Conservation (phyloP, 2,329 filamentous ascomycete species). For the Colletotrichum cuscutae region DNA sequence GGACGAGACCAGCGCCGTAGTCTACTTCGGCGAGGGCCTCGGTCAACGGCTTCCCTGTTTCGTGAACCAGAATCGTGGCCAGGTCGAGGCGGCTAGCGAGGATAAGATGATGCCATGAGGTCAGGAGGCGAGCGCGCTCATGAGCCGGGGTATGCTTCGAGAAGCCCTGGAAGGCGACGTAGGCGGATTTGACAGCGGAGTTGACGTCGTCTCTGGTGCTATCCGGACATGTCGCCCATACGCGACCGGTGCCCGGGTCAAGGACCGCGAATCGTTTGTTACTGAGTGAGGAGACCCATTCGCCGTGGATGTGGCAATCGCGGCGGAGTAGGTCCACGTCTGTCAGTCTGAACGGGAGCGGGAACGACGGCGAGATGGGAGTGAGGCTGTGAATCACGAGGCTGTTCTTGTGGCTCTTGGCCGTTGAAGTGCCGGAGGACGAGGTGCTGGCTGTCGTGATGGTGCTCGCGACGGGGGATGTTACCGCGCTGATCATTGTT, state of each 20-base stretch:
- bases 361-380: slow-evolving; percentile 1
- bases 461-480: slow-evolving; percentile 17
- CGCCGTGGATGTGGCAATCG: slow-evolving; percentile 60
- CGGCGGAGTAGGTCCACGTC: slow-evolving; percentile 59
- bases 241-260: slow-evolving; percentile 61
- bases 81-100: slow-evolving; percentile 48
- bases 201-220: slow-evolving; percentile 53
- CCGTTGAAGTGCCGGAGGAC: slow-evolving; percentile 15
- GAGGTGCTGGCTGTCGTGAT: slow-evolving; percentile 18
- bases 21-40: slow-evolving; percentile 67
- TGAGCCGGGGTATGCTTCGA: slow-evolving; percentile 49
- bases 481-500: slow-evolving; percentile 24
- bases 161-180: slow-evolving; percentile 50
- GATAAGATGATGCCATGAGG: slow-evolving; percentile 50
- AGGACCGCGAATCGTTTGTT: slow-evolving; percentile 61
- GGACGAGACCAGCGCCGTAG: slow-evolving; percentile 63
- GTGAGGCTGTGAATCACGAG: slow-evolving; percentile 11
- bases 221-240: slow-evolving; percentile 62
- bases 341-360: slow-evolving; percentile 54
- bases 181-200: slow-evolving; percentile 47
- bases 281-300: slow-evolving; percentile 56
- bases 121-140: slow-evolving; percentile 46
- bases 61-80: slow-evolving; percentile 52
- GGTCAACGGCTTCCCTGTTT: slow-evolving; percentile 67
- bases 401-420: slow-evolving; percentile 8